These are phyloP conservation scores for Blastobotrys robertii DNA, from an alignment of 805 yeast species.

Conservation along the genomic window DNA sequence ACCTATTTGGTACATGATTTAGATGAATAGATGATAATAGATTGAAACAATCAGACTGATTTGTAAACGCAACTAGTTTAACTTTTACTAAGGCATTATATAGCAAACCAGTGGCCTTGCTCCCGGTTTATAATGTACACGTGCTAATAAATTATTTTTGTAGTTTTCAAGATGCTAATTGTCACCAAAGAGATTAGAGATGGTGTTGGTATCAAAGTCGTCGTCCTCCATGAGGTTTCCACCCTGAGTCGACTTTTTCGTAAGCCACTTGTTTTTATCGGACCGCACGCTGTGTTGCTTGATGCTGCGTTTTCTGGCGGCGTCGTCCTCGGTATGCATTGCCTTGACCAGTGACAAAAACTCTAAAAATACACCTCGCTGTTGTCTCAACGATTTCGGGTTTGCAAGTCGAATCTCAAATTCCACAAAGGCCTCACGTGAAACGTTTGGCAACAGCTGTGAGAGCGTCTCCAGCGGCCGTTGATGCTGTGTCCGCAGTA, in stretches of 20 bases:
- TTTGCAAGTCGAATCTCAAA: slow-evolving; percentile 55
- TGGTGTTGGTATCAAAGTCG: slow-evolving; percentile 14
- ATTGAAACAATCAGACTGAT: background rate
- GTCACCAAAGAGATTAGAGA: slow-evolving; percentile 15
- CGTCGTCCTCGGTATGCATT: slow-evolving; percentile 20
- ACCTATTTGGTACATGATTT: background rate
- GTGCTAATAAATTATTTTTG: background rate
- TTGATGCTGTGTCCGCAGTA: slow-evolving; percentile 57
- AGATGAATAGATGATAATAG: background rate
- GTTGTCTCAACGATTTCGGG: slow-evolving; percentile 63
- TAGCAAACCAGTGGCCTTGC: background rate
- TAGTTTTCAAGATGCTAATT: background rate
- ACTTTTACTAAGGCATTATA: background rate
- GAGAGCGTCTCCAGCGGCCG: slow-evolving; percentile 56
- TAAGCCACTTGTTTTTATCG: slow-evolving; percentile 9
- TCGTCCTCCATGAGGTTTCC: slow-evolving; percentile 20
- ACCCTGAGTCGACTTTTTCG: slow-evolving; percentile 14
- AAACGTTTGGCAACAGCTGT: slow-evolving; percentile 38
- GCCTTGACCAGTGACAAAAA: slow-evolving; percentile 56
- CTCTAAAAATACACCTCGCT: slow-evolving; percentile 68
- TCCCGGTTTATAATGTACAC: background rate
- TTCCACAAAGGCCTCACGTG: slow-evolving; percentile 46
- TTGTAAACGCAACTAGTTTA: background rate
- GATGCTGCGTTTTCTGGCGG: slow-evolving; percentile 6
- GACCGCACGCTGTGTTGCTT: background rate